Evolutionary conservation across 139 green algal species (phyloP).

Genomic region (Tetradesmus obliquus): DNA sequence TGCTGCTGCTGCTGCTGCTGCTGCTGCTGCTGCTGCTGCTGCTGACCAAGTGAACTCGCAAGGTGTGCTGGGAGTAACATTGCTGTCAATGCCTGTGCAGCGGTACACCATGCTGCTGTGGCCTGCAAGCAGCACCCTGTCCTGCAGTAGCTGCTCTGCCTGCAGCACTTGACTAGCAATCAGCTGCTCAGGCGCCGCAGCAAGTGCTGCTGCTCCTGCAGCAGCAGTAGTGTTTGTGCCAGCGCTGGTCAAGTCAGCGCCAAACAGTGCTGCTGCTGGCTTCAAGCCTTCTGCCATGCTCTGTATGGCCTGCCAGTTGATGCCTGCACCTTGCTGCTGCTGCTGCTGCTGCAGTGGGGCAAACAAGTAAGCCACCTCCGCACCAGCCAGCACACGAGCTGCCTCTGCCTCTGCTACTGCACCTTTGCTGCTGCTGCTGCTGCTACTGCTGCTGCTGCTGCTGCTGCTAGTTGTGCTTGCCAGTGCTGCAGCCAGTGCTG

Average conservation of each 20-base stretch:
- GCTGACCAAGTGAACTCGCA: background rate
- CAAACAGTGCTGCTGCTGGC: background rate
- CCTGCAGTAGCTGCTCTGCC: constrained; percentile 25
- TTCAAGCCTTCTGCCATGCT: background rate
- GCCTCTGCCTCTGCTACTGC: background rate
- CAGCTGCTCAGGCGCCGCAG: background rate
- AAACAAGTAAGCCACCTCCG: constrained; percentile 33
- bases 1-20: background rate
- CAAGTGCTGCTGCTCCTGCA: background rate
- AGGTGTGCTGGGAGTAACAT: constrained; percentile 19
- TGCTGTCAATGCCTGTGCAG: background rate
- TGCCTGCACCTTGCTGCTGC: constrained; percentile 20
- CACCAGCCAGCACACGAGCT: background rate
- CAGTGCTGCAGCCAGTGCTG: background rate
- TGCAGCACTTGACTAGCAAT: background rate
- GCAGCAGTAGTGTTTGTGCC: background rate
- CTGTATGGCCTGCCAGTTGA: constrained; percentile 1
- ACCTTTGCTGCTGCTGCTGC: background rate
- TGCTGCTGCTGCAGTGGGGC: constrained; percentile 36
- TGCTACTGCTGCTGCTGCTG: background rate
- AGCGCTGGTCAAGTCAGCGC: background rate
- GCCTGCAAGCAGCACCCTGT: background rate
- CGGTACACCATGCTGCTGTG: constrained; percentile 42
- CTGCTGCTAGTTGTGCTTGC: background rate
- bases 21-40: background rate